Evolutionary conservation across 306 rosid genomes (phyloP), one percentile per base, ranked within the genome.

Genomic region (Cucurbita moschata): DNA sequence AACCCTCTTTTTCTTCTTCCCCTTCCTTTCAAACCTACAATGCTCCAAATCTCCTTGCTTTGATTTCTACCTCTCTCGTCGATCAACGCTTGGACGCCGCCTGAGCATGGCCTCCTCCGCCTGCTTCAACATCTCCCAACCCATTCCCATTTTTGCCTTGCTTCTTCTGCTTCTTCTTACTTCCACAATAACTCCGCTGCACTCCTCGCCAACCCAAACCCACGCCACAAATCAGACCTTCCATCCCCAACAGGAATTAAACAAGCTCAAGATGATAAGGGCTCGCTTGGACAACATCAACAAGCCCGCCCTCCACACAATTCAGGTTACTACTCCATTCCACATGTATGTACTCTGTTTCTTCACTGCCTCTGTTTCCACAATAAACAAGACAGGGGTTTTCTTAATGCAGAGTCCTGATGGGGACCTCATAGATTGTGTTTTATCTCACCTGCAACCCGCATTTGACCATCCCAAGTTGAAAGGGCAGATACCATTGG

Each of bases 381-480:
- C 21, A 55, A 56, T 38, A 16, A 71, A 42, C 37, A 16, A 0
- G n/a, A 12, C 3, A 7, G 5, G 2, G 21, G 5, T 35, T 11
- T 47, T 47, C 10, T 50, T 26, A 30, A 50, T 18, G 63, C 78
- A 75, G 78, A 75, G 78, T 52, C 53, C 78, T 39, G 78, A 91
- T 5, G 99, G 99, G 61, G 99, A 95, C 83, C 60, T 86, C 23
- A 91, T 95, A 77, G 97, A 95, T 40, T 95, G 99, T 61, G 96
- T 95, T 58, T 64, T 38, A 4, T 86, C 97, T 81, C 92, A 89
- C 77, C 79, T 65, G 7, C 99, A 95, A 81, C 96, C 92, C n/a
- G 97, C 99, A 74, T 95, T 95, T 76, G 99, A 95, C 79, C 97
- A 95, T 78, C 97, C 99, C 59, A 74, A 60, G 11, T 81, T 95